Base-by-base conservation (phyloP, 495 filamentous ascomycete species). In the Penicillium nucicola region DNA sequence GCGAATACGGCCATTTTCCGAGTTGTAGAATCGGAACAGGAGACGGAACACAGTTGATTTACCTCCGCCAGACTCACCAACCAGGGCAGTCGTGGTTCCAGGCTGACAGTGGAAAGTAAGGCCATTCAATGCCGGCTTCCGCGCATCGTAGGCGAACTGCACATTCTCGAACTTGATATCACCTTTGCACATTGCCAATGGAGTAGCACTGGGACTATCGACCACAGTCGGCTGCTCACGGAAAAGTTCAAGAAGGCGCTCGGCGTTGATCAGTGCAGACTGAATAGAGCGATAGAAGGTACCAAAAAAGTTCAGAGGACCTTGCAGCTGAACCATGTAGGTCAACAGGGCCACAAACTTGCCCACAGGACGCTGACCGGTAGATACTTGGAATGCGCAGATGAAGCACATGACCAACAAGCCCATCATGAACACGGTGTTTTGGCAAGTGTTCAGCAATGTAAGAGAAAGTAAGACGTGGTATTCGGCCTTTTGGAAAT, bases 31-130 rank as follows among this genome's bases (percentile, higher is more conserved):
- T 2, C 93, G 85, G 79, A 95, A 98, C 52, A 98, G 80, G 14
- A 97, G 77, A 11, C 93, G 86, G 74, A 98, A 96, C n/a, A 97
- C 84, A 3, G 93, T 97, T 2, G 93, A 96, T 64, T 98, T 98
- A 47, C 93, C 95, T 37, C 92, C 95, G 33, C 95, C 93, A 15
- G 90, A 95, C 65, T 97, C 93, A 38, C 93, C 93, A 9, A 98
- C 93, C 42, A 98, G 80, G 8, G 93, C 93, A 5, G 93, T 98
- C 0, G 92, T 96, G 0, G 90, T 97, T 43, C 93, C 93, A 2
- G 92, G 90, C 18, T 77, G 70, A 64, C 89, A 95, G 43, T 82
- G 79, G 69, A 97, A 96, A 34, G 80, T 84, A 42, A 97, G 72
- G 33, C 88, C 85, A 41, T 87, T 80, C 18, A 98, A 72, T 2